These are phyloP conservation scores for Avena atlantica DNA, from an alignment of 176 grass and related monocot genomes.

Conservation along the genomic window DNA sequence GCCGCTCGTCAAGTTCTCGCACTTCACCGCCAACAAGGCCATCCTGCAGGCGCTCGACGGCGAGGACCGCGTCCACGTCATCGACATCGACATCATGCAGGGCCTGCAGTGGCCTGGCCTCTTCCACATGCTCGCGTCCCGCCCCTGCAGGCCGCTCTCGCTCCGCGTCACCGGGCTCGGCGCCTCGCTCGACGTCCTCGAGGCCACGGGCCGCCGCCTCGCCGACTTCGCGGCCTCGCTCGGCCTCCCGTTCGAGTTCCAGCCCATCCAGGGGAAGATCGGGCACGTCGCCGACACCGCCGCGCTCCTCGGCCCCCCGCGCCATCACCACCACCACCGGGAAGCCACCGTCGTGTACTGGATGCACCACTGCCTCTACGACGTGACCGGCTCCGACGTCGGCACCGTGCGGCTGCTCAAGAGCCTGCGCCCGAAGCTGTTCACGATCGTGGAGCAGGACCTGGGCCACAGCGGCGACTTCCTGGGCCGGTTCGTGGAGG, in stretches of 20 bases:
- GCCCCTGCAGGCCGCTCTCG: slow-evolving; percentile 55
- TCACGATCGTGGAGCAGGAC: slow-evolving; percentile 96
- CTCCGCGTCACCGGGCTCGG: slow-evolving; percentile 83
- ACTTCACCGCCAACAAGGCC: slow-evolving; percentile 96
- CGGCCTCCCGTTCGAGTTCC: slow-evolving; percentile 82
- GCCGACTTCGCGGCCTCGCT: slow-evolving; percentile 71
- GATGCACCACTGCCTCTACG: slow-evolving; percentile 96
- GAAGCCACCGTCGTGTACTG: slow-evolving; percentile 86
- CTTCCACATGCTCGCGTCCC: slow-evolving; percentile 90
- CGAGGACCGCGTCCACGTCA: slow-evolving; percentile 66
- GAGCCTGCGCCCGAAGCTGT: slow-evolving; percentile 68
- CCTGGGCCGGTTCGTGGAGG: slow-evolving; percentile 84
- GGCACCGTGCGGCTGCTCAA: slow-evolving; percentile 62
- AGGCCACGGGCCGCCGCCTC: slow-evolving; percentile 75
- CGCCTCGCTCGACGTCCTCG: slow-evolving; percentile 75
- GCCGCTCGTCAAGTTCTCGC: slow-evolving; percentile 91
- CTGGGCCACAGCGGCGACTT: slow-evolving; percentile 76
- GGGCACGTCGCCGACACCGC: slow-evolving; percentile 57
- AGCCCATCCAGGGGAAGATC: slow-evolving; percentile 78
- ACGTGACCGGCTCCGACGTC: slow-evolving; percentile 82
- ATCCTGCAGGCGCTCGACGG: slow-evolving; percentile 82
- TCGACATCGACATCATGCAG: slow-evolving; percentile 98
- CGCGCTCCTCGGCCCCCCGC: slow-evolving; percentile 47
- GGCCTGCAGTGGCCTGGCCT: slow-evolving; percentile 90
- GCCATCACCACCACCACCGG: slow-evolving; percentile 40